phyloP scores from a whole-genome alignment of 306 rosid genomes.

The Trifolium pratense region DNA sequence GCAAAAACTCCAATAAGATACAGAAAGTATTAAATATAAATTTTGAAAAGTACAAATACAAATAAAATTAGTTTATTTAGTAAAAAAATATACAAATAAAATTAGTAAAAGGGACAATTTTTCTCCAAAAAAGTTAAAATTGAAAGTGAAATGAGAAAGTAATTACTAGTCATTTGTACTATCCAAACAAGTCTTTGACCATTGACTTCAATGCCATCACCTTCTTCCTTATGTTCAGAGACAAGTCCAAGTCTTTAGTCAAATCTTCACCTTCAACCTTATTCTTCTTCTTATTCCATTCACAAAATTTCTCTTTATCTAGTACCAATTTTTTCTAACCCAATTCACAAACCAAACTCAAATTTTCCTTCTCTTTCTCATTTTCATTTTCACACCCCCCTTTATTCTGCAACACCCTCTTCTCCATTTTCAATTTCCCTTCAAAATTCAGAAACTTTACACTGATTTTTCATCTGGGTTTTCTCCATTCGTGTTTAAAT shows the following conservation, averaged over 20 bases:
- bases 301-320: slow-evolving; percentile 31
- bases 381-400: slow-evolving; percentile 12
- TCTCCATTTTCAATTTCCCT: not conserved
- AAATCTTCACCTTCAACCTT: slow-evolving; percentile 9
- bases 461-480: slow-evolving; percentile 32
- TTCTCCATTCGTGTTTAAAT: not conserved
- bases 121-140: not conserved
- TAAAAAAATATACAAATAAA: too few species aligned
- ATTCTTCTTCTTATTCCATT: slow-evolving; percentile 33
- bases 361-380: slow-evolving; percentile 26
- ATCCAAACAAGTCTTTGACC: slow-evolving; percentile 17
- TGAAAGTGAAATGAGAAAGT: not conserved
- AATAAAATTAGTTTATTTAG: too few species aligned
- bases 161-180: not conserved
- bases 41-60: too few species aligned
- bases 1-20: too few species aligned
- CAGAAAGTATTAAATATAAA: too few species aligned
- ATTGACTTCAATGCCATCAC: slow-evolving; percentile 40
- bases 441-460: slow-evolving; percentile 19
- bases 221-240: slow-evolving; percentile 23
- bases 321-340: not conserved
- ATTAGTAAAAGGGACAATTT: not conserved
- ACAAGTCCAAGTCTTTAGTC: slow-evolving; percentile 56
- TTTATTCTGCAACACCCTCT: too few species aligned
- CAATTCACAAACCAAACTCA: slow-evolving; percentile 41